Percentiles rank a stretch among this genome's conserved stretches.
Evolutionary conservation across 1,284 basidiomycete genomes (phyloP).

Genomic region (Ceratorhiza oryzae-sativae): DNA sequence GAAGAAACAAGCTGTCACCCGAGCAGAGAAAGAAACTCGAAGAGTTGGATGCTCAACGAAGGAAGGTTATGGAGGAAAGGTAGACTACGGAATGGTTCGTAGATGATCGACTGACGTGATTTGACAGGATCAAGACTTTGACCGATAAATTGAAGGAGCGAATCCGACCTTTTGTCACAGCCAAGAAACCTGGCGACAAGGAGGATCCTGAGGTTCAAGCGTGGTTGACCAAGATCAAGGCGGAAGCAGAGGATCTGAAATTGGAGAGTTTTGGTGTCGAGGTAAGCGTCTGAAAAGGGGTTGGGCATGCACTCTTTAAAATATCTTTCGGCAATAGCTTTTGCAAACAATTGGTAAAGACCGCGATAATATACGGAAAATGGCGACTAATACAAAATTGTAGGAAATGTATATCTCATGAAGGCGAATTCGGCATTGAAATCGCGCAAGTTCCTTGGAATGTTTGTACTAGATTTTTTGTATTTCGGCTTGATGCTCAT

Average conservation of each 20-base stretch:
- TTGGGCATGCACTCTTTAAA: neutral
- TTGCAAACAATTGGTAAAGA: slow-evolving; percentile 39
- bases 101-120: neutral
- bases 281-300: slow-evolving; percentile 55
- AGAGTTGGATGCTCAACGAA: slow-evolving; percentile 79
- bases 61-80: slow-evolving; percentile 79
- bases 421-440: slow-evolving; percentile 95
- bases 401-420: slow-evolving; percentile 89
- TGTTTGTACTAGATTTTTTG: slow-evolving; percentile 64
- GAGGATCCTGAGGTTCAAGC: slow-evolving; percentile 83
- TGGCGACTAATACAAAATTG: slow-evolving; percentile 51
- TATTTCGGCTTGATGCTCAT: neutral
- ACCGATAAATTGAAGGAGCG: slow-evolving; percentile 82
- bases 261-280: slow-evolving; percentile 98
- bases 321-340: neutral
- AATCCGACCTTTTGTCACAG: slow-evolving; percentile 87
- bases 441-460: slow-evolving; percentile 87
- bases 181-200: slow-evolving; percentile 83
- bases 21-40: slow-evolving; percentile 87
- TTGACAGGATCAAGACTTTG: slow-evolving; percentile 54
- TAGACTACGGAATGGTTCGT: slow-evolving; percentile 45
- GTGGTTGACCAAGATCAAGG: slow-evolving; percentile 79
- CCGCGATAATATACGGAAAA: neutral
- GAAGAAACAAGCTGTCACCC: slow-evolving; percentile 68
- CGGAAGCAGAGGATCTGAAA: slow-evolving; percentile 96